Evolutionary conservation across 108 stramenopile genomes (phyloP).

Genomic region (Cyclostephanos invisitatus): DNA sequence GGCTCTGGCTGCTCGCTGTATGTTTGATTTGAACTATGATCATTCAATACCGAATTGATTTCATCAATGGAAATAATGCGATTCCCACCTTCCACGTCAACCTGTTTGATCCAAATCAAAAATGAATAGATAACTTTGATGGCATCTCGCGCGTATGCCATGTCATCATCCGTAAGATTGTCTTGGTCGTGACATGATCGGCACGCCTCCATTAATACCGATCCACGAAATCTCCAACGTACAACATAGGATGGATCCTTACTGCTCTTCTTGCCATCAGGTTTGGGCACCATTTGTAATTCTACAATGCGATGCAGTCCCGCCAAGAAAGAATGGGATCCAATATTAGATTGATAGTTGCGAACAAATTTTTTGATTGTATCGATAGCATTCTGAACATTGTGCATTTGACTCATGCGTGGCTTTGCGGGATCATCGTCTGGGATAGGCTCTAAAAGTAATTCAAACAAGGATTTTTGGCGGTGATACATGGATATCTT

Average conservation of each 20-base stretch:
- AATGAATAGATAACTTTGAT: slow-evolving; percentile 41
- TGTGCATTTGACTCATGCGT: slow-evolving; percentile 18
- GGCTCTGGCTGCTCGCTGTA: slow-evolving; percentile 9
- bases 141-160: slow-evolving; percentile 43
- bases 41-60: neutral
- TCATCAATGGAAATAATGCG: slow-evolving; percentile 5
- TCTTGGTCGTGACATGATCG: slow-evolving; percentile 3
- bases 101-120: slow-evolving; percentile 24
- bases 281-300: slow-evolving; percentile 27
- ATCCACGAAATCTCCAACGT: slow-evolving; percentile 44
- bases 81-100: slow-evolving; percentile 40
- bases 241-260: slow-evolving; percentile 28
- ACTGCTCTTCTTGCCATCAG: neutral
- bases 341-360: slow-evolving; percentile 43
- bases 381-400: slow-evolving; percentile 19
- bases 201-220: slow-evolving; percentile 48
- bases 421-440: neutral
- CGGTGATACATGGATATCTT: slow-evolving; percentile 39
- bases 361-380: slow-evolving; percentile 33
- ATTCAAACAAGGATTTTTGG: slow-evolving; percentile 28
- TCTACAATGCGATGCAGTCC: slow-evolving; percentile 40
- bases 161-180: slow-evolving; percentile 6
- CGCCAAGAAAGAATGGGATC: slow-evolving; percentile 46
- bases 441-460: slow-evolving; percentile 28
- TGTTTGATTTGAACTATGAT: neutral